Conservation (phyloP, 2,329 filamentous ascomycete species). For the Claviceps sp. region DNA sequence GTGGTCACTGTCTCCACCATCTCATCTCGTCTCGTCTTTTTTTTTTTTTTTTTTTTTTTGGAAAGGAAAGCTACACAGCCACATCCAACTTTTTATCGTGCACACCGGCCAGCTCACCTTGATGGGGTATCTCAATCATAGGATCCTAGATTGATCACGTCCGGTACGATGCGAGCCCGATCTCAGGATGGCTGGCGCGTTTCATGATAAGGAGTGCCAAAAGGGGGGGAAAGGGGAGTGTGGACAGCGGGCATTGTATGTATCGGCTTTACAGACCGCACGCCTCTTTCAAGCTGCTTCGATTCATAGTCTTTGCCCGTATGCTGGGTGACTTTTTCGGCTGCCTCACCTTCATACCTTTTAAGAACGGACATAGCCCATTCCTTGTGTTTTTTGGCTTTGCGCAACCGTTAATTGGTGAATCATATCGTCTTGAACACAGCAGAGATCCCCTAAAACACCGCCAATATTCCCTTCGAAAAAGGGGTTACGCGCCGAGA, state of each 20-base stretch:
- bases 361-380: background rate
- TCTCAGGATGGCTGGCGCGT: background rate
- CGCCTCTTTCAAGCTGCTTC: background rate
- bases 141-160: background rate
- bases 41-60: too few species aligned
- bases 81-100: background rate
- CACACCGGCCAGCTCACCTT: background rate
- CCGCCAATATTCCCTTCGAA: background rate
- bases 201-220: background rate
- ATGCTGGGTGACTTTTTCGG: background rate
- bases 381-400: background rate
- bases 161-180: background rate
- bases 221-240: background rate
- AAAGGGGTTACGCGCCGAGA: background rate
- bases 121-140: background rate
- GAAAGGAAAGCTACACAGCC: background rate
- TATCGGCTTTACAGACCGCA: background rate
- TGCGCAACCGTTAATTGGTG: background rate
- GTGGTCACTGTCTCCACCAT: background rate
- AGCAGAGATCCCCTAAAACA: background rate
- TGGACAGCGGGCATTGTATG: background rate
- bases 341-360: background rate
- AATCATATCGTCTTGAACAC: conserved; percentile 1
- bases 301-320: background rate
- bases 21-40: background rate